Conservation (phyloP, 208 protist species). For the Leishmania aethiopica region DNA sequence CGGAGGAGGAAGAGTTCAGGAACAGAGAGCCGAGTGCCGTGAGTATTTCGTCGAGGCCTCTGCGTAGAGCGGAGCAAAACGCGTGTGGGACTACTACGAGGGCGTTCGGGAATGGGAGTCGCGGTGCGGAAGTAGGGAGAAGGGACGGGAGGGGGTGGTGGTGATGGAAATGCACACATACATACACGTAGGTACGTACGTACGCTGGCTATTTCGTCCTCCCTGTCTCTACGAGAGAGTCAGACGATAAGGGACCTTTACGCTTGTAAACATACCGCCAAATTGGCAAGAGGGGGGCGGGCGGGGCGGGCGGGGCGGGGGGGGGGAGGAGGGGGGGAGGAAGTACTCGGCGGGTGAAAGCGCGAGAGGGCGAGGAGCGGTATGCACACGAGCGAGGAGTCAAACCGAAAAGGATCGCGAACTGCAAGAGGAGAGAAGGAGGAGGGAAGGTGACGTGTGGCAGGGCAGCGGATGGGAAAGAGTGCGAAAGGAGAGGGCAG, state of each 20-base stretch:
- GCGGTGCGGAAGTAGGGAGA: background rate
- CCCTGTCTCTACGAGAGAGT: background rate
- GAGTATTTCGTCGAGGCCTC: background rate
- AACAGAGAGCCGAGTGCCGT: background rate
- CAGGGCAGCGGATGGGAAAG: background rate
- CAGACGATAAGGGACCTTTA: background rate
- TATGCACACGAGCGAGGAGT: background rate
- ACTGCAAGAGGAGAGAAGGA: background rate
- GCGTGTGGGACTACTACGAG: background rate
- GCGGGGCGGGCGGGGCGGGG: no score
- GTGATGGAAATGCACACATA: background rate
- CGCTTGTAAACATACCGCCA: background rate
- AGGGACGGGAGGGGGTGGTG: background rate
- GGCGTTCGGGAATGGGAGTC: background rate
- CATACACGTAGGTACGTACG: background rate
- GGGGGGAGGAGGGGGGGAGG: no score
- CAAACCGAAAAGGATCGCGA: background rate
- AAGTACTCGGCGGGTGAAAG: background rate
- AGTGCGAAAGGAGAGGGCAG: background rate
- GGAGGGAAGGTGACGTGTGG: no score
- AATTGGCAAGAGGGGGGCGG: background rate
- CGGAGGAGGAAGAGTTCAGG: background rate
- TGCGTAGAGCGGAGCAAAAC: background rate
- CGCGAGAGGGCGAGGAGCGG: no score
- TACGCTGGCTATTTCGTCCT: background rate